Percentiles rank a stretch among this genome's conserved stretches.
Conservation (phyloP, 2,329 filamentous ascomycete genomes). For the Tolypocladium pustulatum region DNA sequence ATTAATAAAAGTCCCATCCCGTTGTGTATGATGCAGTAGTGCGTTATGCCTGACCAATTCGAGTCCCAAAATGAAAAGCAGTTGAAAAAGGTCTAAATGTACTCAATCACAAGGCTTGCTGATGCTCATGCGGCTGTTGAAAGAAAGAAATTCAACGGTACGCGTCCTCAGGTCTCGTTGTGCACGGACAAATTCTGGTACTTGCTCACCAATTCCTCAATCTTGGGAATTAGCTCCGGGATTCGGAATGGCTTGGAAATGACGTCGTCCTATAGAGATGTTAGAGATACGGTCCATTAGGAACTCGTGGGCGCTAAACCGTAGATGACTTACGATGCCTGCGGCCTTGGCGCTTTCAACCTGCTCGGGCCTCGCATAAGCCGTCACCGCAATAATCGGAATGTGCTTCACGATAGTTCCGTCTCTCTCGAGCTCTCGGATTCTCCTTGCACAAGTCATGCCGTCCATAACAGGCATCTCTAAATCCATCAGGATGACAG, state of each 20-base stretch:
- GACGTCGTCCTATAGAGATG: slow-evolving; percentile 48
- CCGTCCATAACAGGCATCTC: slow-evolving; percentile 83
- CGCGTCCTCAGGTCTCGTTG: slow-evolving; percentile 2
- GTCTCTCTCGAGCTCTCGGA: slow-evolving; percentile 55
- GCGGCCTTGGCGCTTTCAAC: slow-evolving; percentile 59
- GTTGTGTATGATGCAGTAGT: not conserved
- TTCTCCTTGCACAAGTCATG: slow-evolving; percentile 58
- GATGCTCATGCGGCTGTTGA: not conserved
- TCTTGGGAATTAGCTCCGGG: slow-evolving; percentile 57
- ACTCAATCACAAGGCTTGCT: not conserved
- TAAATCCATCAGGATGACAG: slow-evolving; percentile 68
- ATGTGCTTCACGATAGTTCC: slow-evolving; percentile 54
- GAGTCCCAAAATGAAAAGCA: not conserved
- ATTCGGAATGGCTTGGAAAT: slow-evolving; percentile 76
- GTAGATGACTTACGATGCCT: slow-evolving; percentile 51
- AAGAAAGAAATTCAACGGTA: not conserved
- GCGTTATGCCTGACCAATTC: not conserved
- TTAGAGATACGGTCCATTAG: not conserved
- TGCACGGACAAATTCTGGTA: slow-evolving; percentile 22
- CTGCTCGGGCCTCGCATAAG: slow-evolving; percentile 67
- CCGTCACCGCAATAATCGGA: slow-evolving; percentile 76
- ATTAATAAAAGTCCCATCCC: not conserved
- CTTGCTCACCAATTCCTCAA: slow-evolving; percentile 43
- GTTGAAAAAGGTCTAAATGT: not conserved
- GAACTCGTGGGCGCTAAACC: not conserved